Evolutionary conservation across 768 basidiomycete species (phyloP).

Genomic region (Lactarius indigo): DNA sequence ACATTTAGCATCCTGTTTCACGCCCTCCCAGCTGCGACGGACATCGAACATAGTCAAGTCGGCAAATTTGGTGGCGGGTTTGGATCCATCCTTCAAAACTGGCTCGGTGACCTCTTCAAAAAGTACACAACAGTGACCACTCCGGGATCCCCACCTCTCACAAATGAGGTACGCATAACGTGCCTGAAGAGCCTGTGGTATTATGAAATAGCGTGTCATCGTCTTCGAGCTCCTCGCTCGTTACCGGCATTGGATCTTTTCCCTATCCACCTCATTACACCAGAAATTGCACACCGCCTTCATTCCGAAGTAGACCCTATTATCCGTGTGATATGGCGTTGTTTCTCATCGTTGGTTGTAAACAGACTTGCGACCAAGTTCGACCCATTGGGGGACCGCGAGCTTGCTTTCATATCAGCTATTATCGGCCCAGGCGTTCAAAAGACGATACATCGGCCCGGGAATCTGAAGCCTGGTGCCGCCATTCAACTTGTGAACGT

Average conservation of each 20-base stretch:
- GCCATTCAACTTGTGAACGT: background rate
- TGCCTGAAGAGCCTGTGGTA: background rate
- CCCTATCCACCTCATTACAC: background rate
- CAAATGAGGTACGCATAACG: too few relatives aligned
- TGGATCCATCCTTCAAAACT: background rate
- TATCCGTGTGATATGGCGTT: background rate
- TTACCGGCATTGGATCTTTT: background rate
- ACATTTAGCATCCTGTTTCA: too few relatives aligned
- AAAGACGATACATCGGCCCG: background rate
- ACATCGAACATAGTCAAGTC: too few relatives aligned
- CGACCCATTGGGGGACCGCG: background rate
- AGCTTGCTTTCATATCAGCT: background rate
- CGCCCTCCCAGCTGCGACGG: too few relatives aligned
- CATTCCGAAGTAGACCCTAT: background rate
- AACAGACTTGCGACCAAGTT: background rate
- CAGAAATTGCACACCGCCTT: background rate
- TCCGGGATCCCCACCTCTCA: fast-evolving
- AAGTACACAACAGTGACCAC: background rate
- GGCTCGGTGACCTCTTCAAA: background rate
- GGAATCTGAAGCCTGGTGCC: background rate
- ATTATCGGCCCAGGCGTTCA: background rate
- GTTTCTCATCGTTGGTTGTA: background rate
- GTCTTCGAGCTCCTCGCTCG: background rate
- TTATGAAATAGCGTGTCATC: background rate
- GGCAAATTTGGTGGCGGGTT: too few relatives aligned